These are phyloP conservation scores for Fulvia fulva DNA, from an alignment of 2,329 filamentous ascomycete genomes.

Conservation along the genomic window DNA sequence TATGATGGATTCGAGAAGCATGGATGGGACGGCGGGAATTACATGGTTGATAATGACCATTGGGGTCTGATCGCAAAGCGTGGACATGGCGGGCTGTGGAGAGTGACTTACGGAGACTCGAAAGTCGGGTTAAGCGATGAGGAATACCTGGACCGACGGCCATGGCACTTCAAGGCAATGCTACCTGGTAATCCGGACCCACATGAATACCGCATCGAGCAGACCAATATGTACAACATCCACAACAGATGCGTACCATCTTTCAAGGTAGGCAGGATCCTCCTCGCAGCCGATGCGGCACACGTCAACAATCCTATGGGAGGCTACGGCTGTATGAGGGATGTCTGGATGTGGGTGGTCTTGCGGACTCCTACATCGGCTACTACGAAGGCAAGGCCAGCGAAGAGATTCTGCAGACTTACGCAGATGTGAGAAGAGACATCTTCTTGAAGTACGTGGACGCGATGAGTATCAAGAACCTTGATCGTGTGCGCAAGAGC, in stretches of 20 bases:
- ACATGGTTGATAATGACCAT: constrained; percentile 37
- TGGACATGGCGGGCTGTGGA: constrained; percentile 37
- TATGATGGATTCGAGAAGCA: constrained; percentile 36
- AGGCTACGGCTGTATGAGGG: constrained; percentile 26
- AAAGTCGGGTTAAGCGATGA: constrained; percentile 27
- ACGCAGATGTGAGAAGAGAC: constrained; percentile 33
- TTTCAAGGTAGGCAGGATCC: constrained; percentile 33
- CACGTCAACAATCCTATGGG: constrained; percentile 30
- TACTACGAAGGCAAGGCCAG: constrained; percentile 14
- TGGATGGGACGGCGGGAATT: constrained; percentile 40
- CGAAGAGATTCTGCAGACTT: constrained; percentile 33
- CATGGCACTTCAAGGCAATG: constrained; percentile 25
- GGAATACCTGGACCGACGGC: constrained; percentile 21
- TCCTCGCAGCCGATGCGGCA: constrained; percentile 40
- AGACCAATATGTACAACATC: constrained; percentile 40
- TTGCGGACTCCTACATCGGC: constrained; percentile 25
- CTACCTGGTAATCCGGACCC: constrained; percentile 25
- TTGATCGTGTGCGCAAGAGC: constrained; percentile 18
- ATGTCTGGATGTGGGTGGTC: constrained; percentile 26
- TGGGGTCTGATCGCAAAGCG: constrained; percentile 29
- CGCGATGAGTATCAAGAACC: constrained; percentile 22
- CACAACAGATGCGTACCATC: constrained; percentile 37
- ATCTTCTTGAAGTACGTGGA: constrained; percentile 38
- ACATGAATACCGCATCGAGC: constrained; percentile 32
- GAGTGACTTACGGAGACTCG: constrained; percentile 40